Conservation (phyloP, 805 yeast species). For the Alloascoidea hylecoeti region DNA sequence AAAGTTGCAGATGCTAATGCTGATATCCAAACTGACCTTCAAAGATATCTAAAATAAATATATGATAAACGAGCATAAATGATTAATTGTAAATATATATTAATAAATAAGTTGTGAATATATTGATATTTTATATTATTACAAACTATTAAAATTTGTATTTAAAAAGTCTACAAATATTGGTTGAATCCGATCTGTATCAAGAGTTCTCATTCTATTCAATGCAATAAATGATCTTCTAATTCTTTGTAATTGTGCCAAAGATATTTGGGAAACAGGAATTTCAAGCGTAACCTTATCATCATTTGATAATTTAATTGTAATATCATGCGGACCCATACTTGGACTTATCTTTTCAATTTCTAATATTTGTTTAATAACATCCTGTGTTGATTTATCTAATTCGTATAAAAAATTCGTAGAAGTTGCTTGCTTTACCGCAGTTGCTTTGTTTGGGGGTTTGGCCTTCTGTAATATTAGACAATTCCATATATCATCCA, state of each 20-base stretch:
- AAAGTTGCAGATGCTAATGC: too few relatives aligned
- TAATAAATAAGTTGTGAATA: too few relatives aligned
- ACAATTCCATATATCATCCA: constrained; percentile 42
- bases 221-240: constrained; percentile 73
- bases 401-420: constrained; percentile 66
- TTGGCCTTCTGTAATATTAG: constrained; percentile 36
- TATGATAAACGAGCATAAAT: too few relatives aligned
- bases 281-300: constrained; percentile 34
- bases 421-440: constrained; percentile 66
- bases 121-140: neutral
- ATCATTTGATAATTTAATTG: constrained; percentile 22
- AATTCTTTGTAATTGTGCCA: constrained; percentile 71
- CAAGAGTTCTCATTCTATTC: constrained; percentile 68
- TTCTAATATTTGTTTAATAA: constrained; percentile 47
- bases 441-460: constrained; percentile 77
- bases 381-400: constrained; percentile 55
- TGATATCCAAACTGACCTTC: too few relatives aligned
- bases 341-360: constrained; percentile 36
- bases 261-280: constrained; percentile 46
- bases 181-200: constrained; percentile 48
- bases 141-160: constrained; percentile 33
- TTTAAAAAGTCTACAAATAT: constrained; percentile 70
- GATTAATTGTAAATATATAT: too few relatives aligned
- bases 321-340: constrained; percentile 16
- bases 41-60: too few relatives aligned